Evolutionary conservation across 495 filamentous ascomycete genomes (phyloP), one percentile per base, ranked within the genome.

Genomic region (Aspergillus nidulans): DNA sequence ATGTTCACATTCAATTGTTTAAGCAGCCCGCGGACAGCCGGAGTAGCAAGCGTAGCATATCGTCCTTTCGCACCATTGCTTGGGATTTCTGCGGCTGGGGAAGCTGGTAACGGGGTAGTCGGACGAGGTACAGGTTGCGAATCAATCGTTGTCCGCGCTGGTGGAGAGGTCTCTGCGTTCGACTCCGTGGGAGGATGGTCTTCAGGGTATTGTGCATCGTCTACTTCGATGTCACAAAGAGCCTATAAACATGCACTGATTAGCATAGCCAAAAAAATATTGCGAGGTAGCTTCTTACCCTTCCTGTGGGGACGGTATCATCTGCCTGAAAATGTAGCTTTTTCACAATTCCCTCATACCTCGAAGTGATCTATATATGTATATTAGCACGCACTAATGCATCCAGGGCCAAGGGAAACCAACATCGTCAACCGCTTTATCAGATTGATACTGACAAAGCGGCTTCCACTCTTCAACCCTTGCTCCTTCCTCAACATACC

Each of bases 381-480:
- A 10, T 48, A 32, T 66, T 32, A 49, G 47, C 47, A n/a, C 3
- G 34, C 67, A 52, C 3, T 42, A 43, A 9, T 8, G 41, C 49
- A 41, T 53, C 25, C 53, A 32, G 15, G 32, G 32, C 7, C 13
- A 19, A 1, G 38, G 13, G 0, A 1, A 10, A 61, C 73, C 60
- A 63, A 87, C 85, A 75, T 97, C 94, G 38, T 96, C 91, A n/a
- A 90, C 92, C 13, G 95, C 95, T 70, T 99, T 99, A 73, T 99
- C 95, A 51, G 89, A 94, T 67, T 97, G 94, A 38, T 97, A 95
- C 73, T 99, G 94, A 69, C 95, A 99, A 34, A 99, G 74, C 52
- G 90, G 92, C 66, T 95, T 92, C 82, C 95, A 99, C 72, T 99
- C 91, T 76, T 97, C 92, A 60, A 99, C 91, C 50, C 90, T 85